These are phyloP conservation scores for Piedraia hortae DNA, from an alignment of 2,329 filamentous ascomycete genomes.

Conservation along the genomic window DNA sequence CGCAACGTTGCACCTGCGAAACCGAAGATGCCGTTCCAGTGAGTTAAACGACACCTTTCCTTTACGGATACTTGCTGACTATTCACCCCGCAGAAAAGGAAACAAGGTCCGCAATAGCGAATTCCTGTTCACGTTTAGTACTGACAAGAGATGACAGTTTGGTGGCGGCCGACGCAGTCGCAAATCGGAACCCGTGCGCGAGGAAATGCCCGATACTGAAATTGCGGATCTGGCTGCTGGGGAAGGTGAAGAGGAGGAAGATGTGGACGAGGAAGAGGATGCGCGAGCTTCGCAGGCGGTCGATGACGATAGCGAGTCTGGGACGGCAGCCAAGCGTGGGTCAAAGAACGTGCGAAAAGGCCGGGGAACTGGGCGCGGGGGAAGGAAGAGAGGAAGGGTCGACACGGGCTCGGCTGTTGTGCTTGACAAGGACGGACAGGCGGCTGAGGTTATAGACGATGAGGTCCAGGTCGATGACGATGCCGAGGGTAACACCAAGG, in stretches of 20 bases:
- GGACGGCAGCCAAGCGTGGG: conserved; percentile 22
- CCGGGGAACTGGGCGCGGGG: conserved; percentile 9
- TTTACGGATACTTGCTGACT: too few relatives aligned
- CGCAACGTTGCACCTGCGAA: too few relatives aligned
- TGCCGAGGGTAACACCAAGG: conserved; percentile 68
- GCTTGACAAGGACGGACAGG: conserved; percentile 79
- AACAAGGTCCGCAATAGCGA: too few relatives aligned
- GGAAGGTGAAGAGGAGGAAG: conserved; percentile 5
- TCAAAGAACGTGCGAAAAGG: conserved; percentile 20
- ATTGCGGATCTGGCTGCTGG: conserved; percentile 6
- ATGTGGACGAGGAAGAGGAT: conserved; percentile 6
- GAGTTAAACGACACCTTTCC: too few relatives aligned
- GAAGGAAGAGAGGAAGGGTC: conserved; percentile 40
- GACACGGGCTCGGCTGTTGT: conserved; percentile 50
- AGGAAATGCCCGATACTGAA: conserved; percentile 5
- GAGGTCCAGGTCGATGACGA: conserved; percentile 78
- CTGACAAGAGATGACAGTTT: too few relatives aligned
- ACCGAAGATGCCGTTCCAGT: too few relatives aligned
- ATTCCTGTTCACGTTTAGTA: too few relatives aligned
- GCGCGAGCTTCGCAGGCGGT: conserved; percentile 20
- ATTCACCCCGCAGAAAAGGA: too few relatives aligned
- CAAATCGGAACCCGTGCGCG: conserved; percentile 17
- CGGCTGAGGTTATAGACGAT: conserved; percentile 71
- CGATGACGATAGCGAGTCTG: conserved; percentile 19
- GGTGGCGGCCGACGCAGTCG: too few relatives aligned